Base-by-base conservation (phyloP, 192 early-diverging fungal genomes). In the Coemansia sp. region DNA sequence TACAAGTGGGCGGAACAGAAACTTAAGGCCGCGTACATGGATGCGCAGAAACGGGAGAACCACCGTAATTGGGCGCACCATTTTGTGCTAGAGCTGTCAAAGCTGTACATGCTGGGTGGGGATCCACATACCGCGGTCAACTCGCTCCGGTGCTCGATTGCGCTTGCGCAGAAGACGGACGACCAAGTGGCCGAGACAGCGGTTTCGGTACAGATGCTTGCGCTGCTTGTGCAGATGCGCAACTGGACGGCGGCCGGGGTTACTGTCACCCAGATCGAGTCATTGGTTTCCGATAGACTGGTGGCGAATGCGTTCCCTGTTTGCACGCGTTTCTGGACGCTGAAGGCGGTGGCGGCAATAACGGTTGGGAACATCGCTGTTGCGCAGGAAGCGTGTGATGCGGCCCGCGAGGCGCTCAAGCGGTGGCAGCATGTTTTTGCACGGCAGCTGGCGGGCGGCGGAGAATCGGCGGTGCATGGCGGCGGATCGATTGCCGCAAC, bases 341-440 rank as follows among this genome's bases (percentile, higher is more conserved):
- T 81, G 9, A 63, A 65, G n/a, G 67, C 70, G 11, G 64, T 63
- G 3, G 54, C 54, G 0, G 63, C 56, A n/a, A 57, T 48, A 0
- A 64, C 61, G 61, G 67, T 54, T 8, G 78, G 78, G 4, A 39
- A 60, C 37, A 43, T 51, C 13, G 21, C 45, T 12, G 71, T 39
- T 1, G 78, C 73, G 0, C 70, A 76, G 13, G 67, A 69, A n/a
- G 60, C 69, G 19, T 67, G 73, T 36, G 61, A 51, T 32, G 26
- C 15, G n/a, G 78, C 78, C 4, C 73, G 78, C 10, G 63, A 67
- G 10, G 52, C 67, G 15, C 57, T 81, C 16, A 65, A 67, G 61
- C 67, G 67, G 40, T 81, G 78, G 78, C 78, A 81, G 57, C 49
- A 41, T 6, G 4, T n/a, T 4, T 76, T 81, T 67, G 78, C 69